Base-by-base conservation (phyloP, 257 asterid genomes). In the Hygrophila difformis region DNA sequence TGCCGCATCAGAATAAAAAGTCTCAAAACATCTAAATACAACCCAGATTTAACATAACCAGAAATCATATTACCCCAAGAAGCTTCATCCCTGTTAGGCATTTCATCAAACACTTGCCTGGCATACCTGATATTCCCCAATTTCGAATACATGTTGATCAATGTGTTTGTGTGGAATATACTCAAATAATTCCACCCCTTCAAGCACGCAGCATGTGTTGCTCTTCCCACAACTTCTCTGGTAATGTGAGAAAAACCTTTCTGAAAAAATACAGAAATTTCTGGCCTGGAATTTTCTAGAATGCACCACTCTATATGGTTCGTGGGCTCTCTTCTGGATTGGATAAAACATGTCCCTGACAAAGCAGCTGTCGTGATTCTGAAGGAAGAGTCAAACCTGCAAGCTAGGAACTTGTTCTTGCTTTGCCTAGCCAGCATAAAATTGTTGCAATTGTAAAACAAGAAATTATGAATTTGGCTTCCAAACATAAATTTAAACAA, bases 11-110 rank as follows among this genome's bases (percentile, higher is more conserved):
- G 70, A 46, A 66, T 59, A 68, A 87, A 87, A 53, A 80, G 57
- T 22, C 26, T 39, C 6, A 56, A 47, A 3, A 94, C 87, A 44
- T 83, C 77, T 5, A 15, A 26, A 13, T 67, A 63, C 56, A 29
- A 57, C 37, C 83, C 93, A 23, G 12, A 49, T 51, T 53, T 72
- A 46, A 78, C 31, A 26, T 26, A 26, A 5, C 31, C 31, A 26
- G 97, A 87, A n/a, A 87, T 68, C 73, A 83, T 69, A 62, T 75
- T 87, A 45, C 75, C 83, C 97, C 93, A 80, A 56, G 93, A 87
- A 34, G 97, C 75, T 13, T 18, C 72, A 61, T 83, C 73, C 64
- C 83, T 75, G 0, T 55, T 68, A n/a, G 72, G 71, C 91, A 87
- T 83, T 69, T 23, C n/a, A 49, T 80, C 91, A 46, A 87, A 87